Percentiles rank a stretch among this genome's conserved stretches.
Conservation (phyloP, 805 yeast species). For the Teunomyces cretensis region DNA sequence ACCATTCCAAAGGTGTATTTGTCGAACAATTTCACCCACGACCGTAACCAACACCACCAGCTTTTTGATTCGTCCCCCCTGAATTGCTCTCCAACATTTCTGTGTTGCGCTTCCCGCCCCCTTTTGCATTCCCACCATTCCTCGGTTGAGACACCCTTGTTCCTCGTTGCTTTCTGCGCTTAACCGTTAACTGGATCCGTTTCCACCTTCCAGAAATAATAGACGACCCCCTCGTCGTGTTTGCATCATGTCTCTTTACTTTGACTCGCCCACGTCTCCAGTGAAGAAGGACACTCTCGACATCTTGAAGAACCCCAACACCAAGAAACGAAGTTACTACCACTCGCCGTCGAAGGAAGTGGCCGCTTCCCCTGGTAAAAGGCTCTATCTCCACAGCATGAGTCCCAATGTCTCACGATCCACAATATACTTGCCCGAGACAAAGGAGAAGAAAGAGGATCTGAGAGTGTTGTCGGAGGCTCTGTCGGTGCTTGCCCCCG, state of each 20-base stretch:
- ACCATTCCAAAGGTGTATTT: neutral
- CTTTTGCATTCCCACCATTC: neutral
- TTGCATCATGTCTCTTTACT: conserved; percentile 4
- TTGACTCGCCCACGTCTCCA: conserved; percentile 8
- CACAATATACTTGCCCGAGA: conserved; percentile 19
- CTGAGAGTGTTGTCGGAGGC: conserved; percentile 1
- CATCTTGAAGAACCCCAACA: conserved; percentile 6
- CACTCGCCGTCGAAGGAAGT: conserved; percentile 7
- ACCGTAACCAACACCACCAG: conserved; percentile 3
- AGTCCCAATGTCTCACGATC: conserved; percentile 35
- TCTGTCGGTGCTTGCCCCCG: neutral
- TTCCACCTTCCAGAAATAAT: neutral
- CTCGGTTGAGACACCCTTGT: too few species aligned
- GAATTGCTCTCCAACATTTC: neutral
- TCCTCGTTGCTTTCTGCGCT: neutral
- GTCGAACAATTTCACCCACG: neutral
- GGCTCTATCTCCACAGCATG: conserved; percentile 32
- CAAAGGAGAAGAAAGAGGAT: neutral
- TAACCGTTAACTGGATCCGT: neutral
- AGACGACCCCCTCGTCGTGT: neutral
- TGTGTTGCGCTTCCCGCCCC: neutral
- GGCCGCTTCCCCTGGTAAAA: conserved; percentile 19
- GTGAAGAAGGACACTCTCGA: conserved; percentile 5
- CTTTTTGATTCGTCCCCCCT: neutral
- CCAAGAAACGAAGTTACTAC: conserved; percentile 8